A percentile compares a stretch with the other conserved stretches of the same genome.
These are phyloP conservation scores for Plasmodium berghei DNA, from an alignment of 169 alveolate genomes.

Conservation along the genomic window DNA sequence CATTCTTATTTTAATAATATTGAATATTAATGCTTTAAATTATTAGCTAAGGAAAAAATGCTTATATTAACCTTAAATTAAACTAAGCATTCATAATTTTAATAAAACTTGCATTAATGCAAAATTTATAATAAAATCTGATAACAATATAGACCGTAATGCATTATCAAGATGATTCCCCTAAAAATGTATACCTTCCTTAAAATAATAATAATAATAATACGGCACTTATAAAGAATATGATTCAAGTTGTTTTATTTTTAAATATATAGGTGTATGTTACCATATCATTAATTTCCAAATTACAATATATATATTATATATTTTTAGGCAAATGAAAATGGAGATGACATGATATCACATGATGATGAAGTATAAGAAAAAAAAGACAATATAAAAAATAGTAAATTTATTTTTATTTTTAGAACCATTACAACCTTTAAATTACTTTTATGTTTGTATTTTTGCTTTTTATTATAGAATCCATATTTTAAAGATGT, in stretches of 20 bases:
- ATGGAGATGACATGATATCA: neutral
- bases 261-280: neutral
- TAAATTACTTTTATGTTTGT: neutral
- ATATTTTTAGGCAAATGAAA: conserved; percentile 5
- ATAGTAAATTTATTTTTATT: neutral
- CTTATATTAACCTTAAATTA: neutral
- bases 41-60: neutral
- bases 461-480: conserved; percentile 3
- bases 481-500: conserved; percentile 40
- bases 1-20: neutral
- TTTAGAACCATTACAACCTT: neutral
- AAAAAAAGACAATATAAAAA: neutral
- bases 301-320: neutral
- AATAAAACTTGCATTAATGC: neutral
- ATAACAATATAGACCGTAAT: conserved; percentile 15
- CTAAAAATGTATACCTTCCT: conserved; percentile 5
- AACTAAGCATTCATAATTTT: neutral
- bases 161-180: conserved; percentile 22
- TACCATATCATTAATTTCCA: neutral
- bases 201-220: neutral
- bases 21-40: neutral
- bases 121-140: neutral
- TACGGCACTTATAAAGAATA: neutral
- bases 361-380: conserved; percentile 5
- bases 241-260: neutral